These are phyloP conservation scores for Brassica carinata DNA, from an alignment of 345 rosid genomes.

Conservation along the genomic window DNA sequence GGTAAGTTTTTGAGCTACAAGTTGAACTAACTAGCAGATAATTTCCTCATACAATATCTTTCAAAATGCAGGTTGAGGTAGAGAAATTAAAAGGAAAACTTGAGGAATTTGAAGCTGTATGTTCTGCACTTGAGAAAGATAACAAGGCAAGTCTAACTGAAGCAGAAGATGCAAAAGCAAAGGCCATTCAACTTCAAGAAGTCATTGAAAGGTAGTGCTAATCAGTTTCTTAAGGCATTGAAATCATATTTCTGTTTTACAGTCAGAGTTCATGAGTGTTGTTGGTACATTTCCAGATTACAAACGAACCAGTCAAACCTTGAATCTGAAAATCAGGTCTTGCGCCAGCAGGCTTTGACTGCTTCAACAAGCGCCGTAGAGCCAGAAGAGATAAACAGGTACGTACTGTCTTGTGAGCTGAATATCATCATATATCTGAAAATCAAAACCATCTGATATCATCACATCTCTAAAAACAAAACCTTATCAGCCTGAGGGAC, in stretches of 20 bases:
- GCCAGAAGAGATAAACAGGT: constrained; percentile 51
- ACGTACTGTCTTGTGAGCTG: constrained; percentile 8
- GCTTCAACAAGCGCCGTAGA: constrained; percentile 47
- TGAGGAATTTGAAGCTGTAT: constrained; percentile 50
- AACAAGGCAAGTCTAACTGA: constrained; percentile 46
- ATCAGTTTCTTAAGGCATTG: constrained; percentile 1
- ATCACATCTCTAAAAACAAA: background rate
- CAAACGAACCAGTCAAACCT: constrained; percentile 55
- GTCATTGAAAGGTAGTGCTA: constrained; percentile 50
- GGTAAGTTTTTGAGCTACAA: constrained; percentile 42
- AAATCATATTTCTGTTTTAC: constrained; percentile 6
- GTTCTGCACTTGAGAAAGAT: constrained; percentile 47
- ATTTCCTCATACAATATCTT: constrained; percentile 26
- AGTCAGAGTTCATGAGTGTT: constrained; percentile 7
- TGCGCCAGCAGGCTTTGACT: constrained; percentile 66
- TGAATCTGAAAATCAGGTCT: constrained; percentile 71
- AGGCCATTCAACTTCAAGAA: constrained; percentile 50
- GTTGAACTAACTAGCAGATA: constrained; percentile 12
- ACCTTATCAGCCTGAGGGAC: constrained; percentile 46
- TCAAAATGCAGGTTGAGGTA: constrained; percentile 48
- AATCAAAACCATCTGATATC: background rate
- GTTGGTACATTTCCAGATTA: constrained; percentile 44
- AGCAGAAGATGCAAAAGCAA: constrained; percentile 56
- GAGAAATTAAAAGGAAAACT: constrained; percentile 42
- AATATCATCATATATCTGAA: constrained; percentile 6